These are phyloP conservation scores for Dichomitus squalens DNA, from an alignment of 1,284 basidiomycete genomes.

Conservation along the genomic window DNA sequence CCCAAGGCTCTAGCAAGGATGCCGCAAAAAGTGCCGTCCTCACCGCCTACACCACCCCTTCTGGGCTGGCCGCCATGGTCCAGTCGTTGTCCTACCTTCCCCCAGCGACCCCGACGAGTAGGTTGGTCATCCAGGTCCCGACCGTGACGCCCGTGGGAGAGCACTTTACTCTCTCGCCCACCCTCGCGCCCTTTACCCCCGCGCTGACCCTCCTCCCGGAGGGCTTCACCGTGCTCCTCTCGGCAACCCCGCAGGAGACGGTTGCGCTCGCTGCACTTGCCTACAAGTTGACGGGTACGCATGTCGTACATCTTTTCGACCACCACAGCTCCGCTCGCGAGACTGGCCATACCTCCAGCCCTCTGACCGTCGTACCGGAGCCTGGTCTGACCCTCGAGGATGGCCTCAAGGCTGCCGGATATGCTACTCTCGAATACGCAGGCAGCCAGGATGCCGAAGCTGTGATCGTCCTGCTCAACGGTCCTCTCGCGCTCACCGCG, in stretches of 20 bases:
- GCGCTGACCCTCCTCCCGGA: slow-evolving; percentile 65
- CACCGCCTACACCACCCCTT: slow-evolving; percentile 77
- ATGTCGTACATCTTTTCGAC: slow-evolving; percentile 82
- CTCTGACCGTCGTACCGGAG: slow-evolving; percentile 33
- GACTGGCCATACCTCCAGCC: slow-evolving; percentile 52
- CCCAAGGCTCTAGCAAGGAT: slow-evolving; percentile 74
- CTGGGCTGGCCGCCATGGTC: slow-evolving; percentile 78
- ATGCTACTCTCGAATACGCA: slow-evolving; percentile 68
- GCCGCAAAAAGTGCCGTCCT: slow-evolving; percentile 57
- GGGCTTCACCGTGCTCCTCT: slow-evolving; percentile 77
- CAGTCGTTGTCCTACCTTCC: slow-evolving; percentile 71
- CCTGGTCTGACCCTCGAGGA: slow-evolving; percentile 42
- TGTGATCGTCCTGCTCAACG: slow-evolving; percentile 68
- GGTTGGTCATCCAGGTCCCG: slow-evolving; percentile 80
- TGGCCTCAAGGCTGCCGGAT: slow-evolving; percentile 54
- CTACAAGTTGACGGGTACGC: slow-evolving; percentile 61
- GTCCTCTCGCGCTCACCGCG: slow-evolving; percentile 63
- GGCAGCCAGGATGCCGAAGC: slow-evolving; percentile 62
- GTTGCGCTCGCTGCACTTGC: slow-evolving; percentile 72
- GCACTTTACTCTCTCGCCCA: slow-evolving; percentile 70
- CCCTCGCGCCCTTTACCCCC: slow-evolving; percentile 68
- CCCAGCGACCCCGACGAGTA: slow-evolving; percentile 56
- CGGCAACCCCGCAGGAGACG: slow-evolving; percentile 79
- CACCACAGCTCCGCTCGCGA: slow-evolving; percentile 73
- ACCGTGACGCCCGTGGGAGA: slow-evolving; percentile 67